Conservation (phyloP, 192 early-diverging fungal species). For the Powellomyces hirtus region DNA sequence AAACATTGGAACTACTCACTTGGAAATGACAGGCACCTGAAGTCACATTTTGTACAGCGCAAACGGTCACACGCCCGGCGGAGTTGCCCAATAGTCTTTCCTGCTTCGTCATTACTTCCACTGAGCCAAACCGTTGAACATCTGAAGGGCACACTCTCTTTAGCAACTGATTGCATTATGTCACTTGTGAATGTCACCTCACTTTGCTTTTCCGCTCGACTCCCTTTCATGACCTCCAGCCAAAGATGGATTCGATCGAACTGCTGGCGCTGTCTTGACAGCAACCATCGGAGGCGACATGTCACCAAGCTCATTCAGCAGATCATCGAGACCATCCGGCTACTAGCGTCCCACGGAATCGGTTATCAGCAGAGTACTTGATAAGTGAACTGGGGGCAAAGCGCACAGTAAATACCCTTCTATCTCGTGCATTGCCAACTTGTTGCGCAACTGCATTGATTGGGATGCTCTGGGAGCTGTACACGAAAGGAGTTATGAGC, state of each 20-base stretch:
- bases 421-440: too few species aligned
- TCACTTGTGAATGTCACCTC: background rate
- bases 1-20: too few species aligned
- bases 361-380: background rate
- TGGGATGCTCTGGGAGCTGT: background rate
- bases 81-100: conserved; percentile 4
- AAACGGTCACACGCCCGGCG: conserved; percentile 15
- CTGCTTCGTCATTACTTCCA: conserved; percentile 8
- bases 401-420: background rate
- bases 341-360: background rate
- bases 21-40: conserved; percentile 17
- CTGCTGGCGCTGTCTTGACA: background rate
- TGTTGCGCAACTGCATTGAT: too few species aligned
- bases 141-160: background rate
- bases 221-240: too few species aligned
- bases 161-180: background rate
- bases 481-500: background rate
- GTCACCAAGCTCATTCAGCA: conserved; percentile 4
- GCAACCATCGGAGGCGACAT: background rate
- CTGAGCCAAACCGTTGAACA: conserved; percentile 23
- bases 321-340: conserved; percentile 7
- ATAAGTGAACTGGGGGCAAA: too few species aligned
- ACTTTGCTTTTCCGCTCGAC: too few species aligned
- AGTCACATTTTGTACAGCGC: conserved; percentile 23
- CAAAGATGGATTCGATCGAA: background rate